Conservation (phyloP, 345 rosid species). For the Eucalyptus marginata region DNA sequence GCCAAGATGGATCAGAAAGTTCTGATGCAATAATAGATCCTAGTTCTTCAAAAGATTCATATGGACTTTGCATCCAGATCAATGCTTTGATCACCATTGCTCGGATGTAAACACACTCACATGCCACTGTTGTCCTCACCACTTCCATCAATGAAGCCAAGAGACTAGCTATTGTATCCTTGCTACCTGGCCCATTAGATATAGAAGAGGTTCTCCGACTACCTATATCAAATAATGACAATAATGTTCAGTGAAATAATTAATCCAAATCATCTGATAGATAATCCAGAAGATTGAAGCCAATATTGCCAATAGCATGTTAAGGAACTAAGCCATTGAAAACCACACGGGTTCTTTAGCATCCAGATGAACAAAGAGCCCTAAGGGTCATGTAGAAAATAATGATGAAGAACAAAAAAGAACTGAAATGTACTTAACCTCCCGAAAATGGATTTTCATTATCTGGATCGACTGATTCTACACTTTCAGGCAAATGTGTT, state of each 20-base stretch:
- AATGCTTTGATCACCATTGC: conserved; percentile 98
- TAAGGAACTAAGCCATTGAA: not conserved
- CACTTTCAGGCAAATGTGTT: conserved; percentile 46
- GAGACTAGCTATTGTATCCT: conserved; percentile 86
- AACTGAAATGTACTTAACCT: conserved; percentile 27
- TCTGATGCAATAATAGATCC: conserved; percentile 96
- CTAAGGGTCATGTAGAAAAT: not conserved
- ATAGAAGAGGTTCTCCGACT: conserved; percentile 50
- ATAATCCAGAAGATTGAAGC: not conserved
- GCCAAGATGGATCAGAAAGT: conserved; percentile 98
- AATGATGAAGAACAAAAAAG: not conserved
- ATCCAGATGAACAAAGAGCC: not conserved
- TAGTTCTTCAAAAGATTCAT: conserved; percentile 87
- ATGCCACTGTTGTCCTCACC: conserved; percentile 97
- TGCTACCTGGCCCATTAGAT: conserved; percentile 54
- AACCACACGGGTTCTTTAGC: not conserved
- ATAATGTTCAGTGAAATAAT: not conserved
- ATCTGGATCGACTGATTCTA: conserved; percentile 62
- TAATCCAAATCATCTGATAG: not conserved
- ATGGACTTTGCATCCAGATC: conserved; percentile 99
- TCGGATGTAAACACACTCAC: conserved; percentile 97
- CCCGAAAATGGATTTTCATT: conserved; percentile 71
- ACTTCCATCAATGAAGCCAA: conserved; percentile 97
- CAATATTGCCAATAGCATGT: not conserved
- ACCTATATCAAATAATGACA: conserved; percentile 19